Base-by-base conservation (phyloP, 2,329 filamentous ascomycete species). In the Macroventuria anomochaeta region DNA sequence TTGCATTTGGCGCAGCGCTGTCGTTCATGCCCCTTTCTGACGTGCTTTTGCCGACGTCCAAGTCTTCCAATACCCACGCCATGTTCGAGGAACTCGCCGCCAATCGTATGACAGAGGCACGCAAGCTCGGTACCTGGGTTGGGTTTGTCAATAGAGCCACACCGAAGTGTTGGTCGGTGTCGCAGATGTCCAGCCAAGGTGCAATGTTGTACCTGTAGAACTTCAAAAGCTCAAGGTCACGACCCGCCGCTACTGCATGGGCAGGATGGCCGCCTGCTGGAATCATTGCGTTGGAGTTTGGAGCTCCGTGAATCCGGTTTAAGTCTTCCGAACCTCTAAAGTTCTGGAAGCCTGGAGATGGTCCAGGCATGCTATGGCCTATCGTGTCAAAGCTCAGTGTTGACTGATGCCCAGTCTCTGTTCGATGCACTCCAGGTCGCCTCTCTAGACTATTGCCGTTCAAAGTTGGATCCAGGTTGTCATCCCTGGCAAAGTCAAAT, bases 171-270 rank as follows among this genome's bases (percentile, higher is more conserved):
- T 79, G 78, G 12, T 79, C 71, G 23, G 76, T 74, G 53, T 85
- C 83, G 44, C 84, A 84, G 67, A 83, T 85, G 60, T 85, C 83
- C 3, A 85, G 77, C 81, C 81, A 84, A 18, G 79, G 79, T 3
- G 81, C 81, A 33, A 83, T 78, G 50, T 83, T 77, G 1, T 78
- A 77, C 18, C 84, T 77, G 66, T 82, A 85, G 37, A 82, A 51
- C 47, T 59, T 62, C 17, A 69, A 21, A 18, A 64, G 79, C 34
- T 79, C 77, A 29, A 81, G 61, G 42, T 38, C 42, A 15, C 39
- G 33, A 21, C 61, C 58, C 8, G 47, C 42, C 7, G 38, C 18
- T 15, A 51, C n/a, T 3, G 17, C 18, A 12, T 13, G 15, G 3
- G 2, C 15, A 29, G 31, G 13, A 2, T 10, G 12, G 3, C 7